Evolutionary conservation across 257 asterid genomes (phyloP), one percentile per base, ranked within the genome.

Genomic region (Cinchona pubescens): DNA sequence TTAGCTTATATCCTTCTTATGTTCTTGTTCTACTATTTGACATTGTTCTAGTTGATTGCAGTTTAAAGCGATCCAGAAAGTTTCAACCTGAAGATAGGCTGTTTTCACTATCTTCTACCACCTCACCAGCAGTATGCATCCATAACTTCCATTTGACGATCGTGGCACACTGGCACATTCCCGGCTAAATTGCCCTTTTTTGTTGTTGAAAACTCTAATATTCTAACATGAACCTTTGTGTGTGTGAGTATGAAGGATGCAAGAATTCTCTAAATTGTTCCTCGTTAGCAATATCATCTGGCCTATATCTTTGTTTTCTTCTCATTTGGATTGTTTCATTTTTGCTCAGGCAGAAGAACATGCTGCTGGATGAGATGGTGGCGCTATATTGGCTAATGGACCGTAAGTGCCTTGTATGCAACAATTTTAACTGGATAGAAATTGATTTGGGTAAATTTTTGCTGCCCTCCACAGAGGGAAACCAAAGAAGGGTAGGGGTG

Each of bases 71-170:
- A 49, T 92, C 97, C 45, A 79, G 99, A 88, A 95, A 92, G 84
- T 92, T 95, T 83, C 99, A 92, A 86, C 91, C 96, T 27, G 99
- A 92, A 84, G 99, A 95, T 79, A 86, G 99, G 87, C 96, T 95
- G 80, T 95, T 95, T 69, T 95, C 99, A 35, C 80, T 95, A 75
- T 95, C 99, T 16, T 95, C 99, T 1, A 92, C 87, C 60, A 91
- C 99, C 75, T 95, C 99, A 51, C 96, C 93, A 9, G 99, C 97
- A 76, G 99, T 92, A 92, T 74, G 96, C 73, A 68, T 74, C 73
- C 68, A 59, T 81, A 25, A 46, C 71, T 35, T 27, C 71, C 45
- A 32, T 56, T 65, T 65, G 49, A 61, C 67, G 37, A 43, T 45
- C 48, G 23, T 27, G 13, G 53, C n/a, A 32, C n/a, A 2, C 46